Conservation (phyloP, 2,329 filamentous ascomycete species). For the Cytospora chrysosperma region DNA sequence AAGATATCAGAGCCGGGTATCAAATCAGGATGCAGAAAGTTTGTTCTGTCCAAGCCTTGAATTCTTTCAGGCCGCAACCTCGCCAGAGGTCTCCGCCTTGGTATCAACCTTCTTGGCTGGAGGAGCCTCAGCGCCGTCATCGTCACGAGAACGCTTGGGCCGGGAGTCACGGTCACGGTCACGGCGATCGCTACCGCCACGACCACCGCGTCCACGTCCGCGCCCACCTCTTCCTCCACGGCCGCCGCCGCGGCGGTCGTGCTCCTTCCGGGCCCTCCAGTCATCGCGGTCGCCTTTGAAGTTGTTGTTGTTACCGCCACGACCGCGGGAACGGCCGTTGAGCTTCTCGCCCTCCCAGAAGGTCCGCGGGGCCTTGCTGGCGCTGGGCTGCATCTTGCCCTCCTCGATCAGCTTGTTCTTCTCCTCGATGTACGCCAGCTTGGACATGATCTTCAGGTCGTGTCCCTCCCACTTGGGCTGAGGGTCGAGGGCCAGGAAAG, state of each 20-base stretch:
- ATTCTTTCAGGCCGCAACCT: constrained; percentile 21
- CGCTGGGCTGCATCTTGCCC: constrained; percentile 64
- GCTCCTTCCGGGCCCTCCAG: constrained; percentile 64
- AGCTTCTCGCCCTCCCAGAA: constrained; percentile 51
- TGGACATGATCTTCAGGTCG: constrained; percentile 79
- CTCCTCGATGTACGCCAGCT: constrained; percentile 81
- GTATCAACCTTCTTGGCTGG: constrained; percentile 63
- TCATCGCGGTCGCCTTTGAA: constrained; percentile 50
- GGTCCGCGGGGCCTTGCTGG: constrained; percentile 35
- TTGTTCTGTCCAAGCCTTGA: constrained; percentile 9
- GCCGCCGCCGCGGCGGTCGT: constrained; percentile 62
- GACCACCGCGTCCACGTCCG: constrained; percentile 38
- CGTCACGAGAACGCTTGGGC: constrained; percentile 56
- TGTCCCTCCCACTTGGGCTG: constrained; percentile 82
- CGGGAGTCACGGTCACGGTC: constrained; percentile 43
- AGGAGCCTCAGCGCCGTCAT: constrained; percentile 47
- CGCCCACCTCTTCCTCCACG: constrained; percentile 44
- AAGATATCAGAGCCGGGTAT: constrained; percentile 22
- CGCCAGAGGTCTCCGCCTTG: constrained; percentile 40
- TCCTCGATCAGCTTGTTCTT: constrained; percentile 71
- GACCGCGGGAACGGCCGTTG: constrained; percentile 31
- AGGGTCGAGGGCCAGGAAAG: constrained; percentile 77
- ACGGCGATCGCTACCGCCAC: constrained; percentile 45
- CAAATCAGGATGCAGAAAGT: constrained; percentile 15
- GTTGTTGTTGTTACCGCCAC: constrained; percentile 39